Conservation (phyloP, 1,284 basidiomycete species). For the Inonotus obliquus region DNA sequence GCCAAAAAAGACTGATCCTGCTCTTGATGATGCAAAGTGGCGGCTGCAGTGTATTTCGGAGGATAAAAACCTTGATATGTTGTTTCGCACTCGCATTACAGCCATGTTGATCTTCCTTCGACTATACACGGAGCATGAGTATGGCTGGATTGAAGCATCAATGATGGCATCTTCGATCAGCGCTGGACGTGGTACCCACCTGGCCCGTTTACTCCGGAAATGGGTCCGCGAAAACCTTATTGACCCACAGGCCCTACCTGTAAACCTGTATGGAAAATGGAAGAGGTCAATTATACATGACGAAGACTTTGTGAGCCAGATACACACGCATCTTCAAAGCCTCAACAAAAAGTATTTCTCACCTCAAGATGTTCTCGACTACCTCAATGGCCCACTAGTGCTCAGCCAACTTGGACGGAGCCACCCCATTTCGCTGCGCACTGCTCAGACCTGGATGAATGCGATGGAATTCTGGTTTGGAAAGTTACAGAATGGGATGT, state of each 20-base stretch:
- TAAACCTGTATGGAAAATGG: constrained; percentile 19
- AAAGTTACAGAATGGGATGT: constrained; percentile 34
- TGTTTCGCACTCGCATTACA: neutral
- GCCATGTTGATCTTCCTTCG: neutral
- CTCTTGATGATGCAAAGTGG: neutral
- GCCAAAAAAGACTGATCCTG: neutral
- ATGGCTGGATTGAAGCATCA: neutral
- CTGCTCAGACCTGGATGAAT: constrained; percentile 26
- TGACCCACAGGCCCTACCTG: constrained; percentile 22
- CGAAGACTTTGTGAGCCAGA: constrained; percentile 27
- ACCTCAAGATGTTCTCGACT: constrained; percentile 28
- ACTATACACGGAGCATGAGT: neutral
- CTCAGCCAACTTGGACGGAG: constrained; percentile 18
- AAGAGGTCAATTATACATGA: constrained; percentile 24
- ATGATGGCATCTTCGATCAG: neutral
- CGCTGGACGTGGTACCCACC: neutral
- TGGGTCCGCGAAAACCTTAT: constrained; percentile 22
- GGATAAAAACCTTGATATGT: neutral
- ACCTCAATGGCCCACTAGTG: constrained; percentile 22
- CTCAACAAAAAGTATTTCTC: constrained; percentile 24
- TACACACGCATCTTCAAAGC: constrained; percentile 26
- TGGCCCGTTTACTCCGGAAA: constrained; percentile 18
- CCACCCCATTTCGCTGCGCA: constrained; percentile 23
- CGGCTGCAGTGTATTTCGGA: neutral
- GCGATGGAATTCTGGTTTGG: constrained; percentile 21